Evolutionary conservation across 2,329 filamentous ascomycete genomes (phyloP), one percentile per base, ranked within the genome.

Genomic region (Xylariales sp.): DNA sequence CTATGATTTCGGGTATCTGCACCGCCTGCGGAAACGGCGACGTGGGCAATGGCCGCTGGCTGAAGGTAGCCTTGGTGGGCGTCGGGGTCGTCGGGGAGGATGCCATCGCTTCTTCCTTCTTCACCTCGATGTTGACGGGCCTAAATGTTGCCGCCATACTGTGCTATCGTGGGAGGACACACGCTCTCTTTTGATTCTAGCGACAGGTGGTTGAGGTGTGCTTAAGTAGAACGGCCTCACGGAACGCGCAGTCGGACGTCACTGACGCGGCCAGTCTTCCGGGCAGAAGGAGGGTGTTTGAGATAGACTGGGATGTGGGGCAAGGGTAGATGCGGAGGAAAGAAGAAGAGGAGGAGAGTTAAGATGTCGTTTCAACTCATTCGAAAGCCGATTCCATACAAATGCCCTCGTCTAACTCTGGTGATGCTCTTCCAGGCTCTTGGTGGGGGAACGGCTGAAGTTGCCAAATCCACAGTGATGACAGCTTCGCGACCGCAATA

Each of bases 11-110:
- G 47, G 67, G 69, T 18, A 71, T 63, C 53, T 69, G 69, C 4
- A 72, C 65, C 29, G 65, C 69, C 47, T 71, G 69, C 14, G 69
- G 73, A 46, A 73, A 80, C 35, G 74, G 63, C 31, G 70, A 71
- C 5, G 65, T 65, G 7, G 76, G 78, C 15, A 78, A 64, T 4
- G 76, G 76, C 48, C 72, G 71, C 51, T 81, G 38, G 44, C 57
- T 58, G 48, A 80, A 80, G 19, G 63, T 74, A 29, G 73, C 66
- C 58, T 78, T 74, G 19, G 83, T 86, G 0, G 84, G 83, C 2
- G 84, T 86, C 45, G 74, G 58, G 66, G 47, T 59, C 14, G 56
- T 56, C 2, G 59, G 57, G 31, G 57, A 60, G 19, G 49, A 47
- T 16, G 49, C 51, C 24, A 51, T 45, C 31, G 40, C 47, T 18